Percentiles rank a stretch among this genome's conserved stretches.
These are phyloP conservation scores for Cryptococcus sp. DNA, from an alignment of 1,284 basidiomycete species.

Conservation along the genomic window DNA sequence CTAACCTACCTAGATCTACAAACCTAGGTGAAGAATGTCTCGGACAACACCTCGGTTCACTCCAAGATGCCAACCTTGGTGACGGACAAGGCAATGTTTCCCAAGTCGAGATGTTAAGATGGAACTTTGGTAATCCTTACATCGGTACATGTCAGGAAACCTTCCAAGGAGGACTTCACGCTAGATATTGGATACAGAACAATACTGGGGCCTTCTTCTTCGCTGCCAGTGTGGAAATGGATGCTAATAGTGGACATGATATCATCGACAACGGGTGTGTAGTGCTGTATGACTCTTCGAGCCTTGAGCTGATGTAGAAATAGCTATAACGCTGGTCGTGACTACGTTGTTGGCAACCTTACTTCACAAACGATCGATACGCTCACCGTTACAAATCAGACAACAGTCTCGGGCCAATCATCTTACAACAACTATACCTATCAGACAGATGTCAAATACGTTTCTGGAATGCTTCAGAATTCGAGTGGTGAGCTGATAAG, in stretches of 20 bases:
- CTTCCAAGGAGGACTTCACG: conserved; percentile 81
- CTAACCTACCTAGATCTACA: conserved; percentile 30
- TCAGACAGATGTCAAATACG: conserved; percentile 61
- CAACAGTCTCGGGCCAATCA: conserved; percentile 31
- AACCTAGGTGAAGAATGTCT: conserved; percentile 63
- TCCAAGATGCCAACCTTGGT: conserved; percentile 75
- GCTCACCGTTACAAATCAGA: conserved; percentile 55
- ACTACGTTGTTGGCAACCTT: conserved; percentile 76
- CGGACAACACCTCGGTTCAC: conserved; percentile 66
- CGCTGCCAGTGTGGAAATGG: conserved; percentile 70
- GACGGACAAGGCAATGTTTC: conserved; percentile 73
- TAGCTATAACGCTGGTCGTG: conserved; percentile 60
- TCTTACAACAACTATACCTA: conserved; percentile 60
- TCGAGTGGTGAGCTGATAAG: conserved; percentile 49
- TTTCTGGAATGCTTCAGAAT: conserved; percentile 64
- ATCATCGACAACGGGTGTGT: conserved; percentile 58
- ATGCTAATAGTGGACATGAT: conserved; percentile 58
- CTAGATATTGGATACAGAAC: conserved; percentile 83
- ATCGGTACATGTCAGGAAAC: conserved; percentile 80
- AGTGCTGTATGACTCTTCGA: background rate
- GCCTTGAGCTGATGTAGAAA: background rate
- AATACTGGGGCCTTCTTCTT: conserved; percentile 72
- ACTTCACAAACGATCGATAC: conserved; percentile 59
- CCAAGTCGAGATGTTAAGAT: conserved; percentile 71
- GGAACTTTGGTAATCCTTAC: conserved; percentile 69